phyloP scores from a whole-genome alignment of 2,329 filamentous ascomycete species.

The Colletotrichum limetticola region DNA sequence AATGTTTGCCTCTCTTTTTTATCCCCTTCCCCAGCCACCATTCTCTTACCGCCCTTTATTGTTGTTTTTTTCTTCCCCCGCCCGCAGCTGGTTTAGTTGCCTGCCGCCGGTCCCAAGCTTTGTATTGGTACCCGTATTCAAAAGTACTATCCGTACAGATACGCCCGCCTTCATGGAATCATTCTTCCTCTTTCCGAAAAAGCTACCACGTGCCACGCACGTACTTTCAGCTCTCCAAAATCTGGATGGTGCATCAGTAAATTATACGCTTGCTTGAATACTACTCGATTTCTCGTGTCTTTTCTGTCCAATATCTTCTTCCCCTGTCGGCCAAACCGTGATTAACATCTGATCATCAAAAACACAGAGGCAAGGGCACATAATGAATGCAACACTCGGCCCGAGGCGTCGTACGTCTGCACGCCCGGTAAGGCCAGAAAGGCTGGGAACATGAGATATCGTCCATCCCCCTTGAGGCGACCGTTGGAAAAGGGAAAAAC shows the following conservation, averaged over 20 bases:
- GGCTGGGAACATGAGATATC: not conserved
- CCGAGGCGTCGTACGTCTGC: not conserved
- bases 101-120: not conserved
- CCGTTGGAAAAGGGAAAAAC: not conserved
- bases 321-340: not conserved
- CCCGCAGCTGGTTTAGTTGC: not conserved
- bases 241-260: not conserved
- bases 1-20: not conserved
- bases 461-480: not conserved
- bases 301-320: not conserved
- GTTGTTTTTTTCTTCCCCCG: not conserved
- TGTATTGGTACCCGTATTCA: not conserved
- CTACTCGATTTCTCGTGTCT: not conserved
- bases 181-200: not conserved
- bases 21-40: not conserved
- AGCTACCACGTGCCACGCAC: not conserved
- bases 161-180: not conserved
- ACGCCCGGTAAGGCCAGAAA: not conserved
- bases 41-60: not conserved
- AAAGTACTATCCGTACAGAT: too few species aligned
- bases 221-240: not conserved
- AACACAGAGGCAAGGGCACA: not conserved
- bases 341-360: not conserved
- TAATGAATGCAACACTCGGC: not conserved
- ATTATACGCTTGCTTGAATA: not conserved